Evolutionary conservation across 495 filamentous ascomycete genomes (phyloP).

Genomic region (Venustampulla echinocandica): DNA sequence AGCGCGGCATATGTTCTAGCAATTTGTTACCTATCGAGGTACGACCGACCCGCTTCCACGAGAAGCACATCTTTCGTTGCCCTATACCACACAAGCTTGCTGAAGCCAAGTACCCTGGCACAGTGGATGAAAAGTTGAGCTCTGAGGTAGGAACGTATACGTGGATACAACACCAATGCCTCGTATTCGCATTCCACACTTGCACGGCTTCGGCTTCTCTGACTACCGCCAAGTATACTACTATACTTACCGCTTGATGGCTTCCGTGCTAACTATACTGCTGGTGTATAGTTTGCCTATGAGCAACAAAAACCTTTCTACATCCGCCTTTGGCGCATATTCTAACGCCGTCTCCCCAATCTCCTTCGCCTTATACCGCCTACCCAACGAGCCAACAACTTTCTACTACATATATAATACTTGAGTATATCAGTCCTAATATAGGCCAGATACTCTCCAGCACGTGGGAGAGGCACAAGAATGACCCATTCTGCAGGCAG

Average conservation of each 20-base stretch:
- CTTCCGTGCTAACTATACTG: conserved; percentile 11
- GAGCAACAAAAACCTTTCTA: conserved; percentile 25
- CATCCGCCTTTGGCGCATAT: conserved; percentile 17
- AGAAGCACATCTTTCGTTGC: conserved; percentile 28
- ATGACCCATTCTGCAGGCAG: too few relatives aligned
- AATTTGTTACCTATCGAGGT: conserved; percentile 29
- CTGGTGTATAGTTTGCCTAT: conserved; percentile 25
- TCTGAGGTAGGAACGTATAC: conserved; percentile 31
- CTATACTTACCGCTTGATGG: conserved; percentile 7
- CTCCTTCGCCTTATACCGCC: not conserved
- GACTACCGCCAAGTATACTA: conserved; percentile 21
- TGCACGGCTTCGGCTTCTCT: conserved; percentile 31
- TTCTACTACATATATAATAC: too few relatives aligned
- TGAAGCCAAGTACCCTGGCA: conserved; percentile 29
- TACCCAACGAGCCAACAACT: too few relatives aligned
- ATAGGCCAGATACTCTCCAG: too few relatives aligned
- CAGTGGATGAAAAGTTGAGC: conserved; percentile 32
- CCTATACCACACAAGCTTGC: conserved; percentile 33
- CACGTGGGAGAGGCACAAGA: too few relatives aligned
- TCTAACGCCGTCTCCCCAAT: conserved; percentile 20
- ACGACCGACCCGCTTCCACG: conserved; percentile 9
- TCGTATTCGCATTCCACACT: conserved; percentile 23
- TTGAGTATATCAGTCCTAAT: too few relatives aligned
- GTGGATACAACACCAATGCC: conserved; percentile 29
- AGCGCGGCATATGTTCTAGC: too few relatives aligned